phyloP scores from a whole-genome alignment of 2,329 filamentous ascomycete species.

The Colletotrichum melonis region DNA sequence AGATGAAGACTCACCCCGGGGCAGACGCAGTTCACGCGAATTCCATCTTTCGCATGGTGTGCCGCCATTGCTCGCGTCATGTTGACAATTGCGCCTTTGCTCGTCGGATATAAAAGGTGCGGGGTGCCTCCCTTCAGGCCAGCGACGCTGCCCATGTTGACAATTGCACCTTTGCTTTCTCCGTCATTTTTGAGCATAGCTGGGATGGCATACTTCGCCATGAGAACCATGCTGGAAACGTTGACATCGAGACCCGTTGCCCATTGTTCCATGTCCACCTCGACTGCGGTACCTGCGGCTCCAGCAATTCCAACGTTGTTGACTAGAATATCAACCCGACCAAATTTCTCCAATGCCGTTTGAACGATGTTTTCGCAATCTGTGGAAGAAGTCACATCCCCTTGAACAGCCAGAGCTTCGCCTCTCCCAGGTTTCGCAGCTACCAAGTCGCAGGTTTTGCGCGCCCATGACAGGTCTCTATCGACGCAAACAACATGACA shows the following conservation, averaged over 20 bases:
- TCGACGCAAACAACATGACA: slow-evolving; percentile 70
- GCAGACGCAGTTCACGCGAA: slow-evolving; percentile 50
- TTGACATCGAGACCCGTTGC: slow-evolving; percentile 60
- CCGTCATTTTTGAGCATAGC: slow-evolving; percentile 55
- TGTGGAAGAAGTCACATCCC: slow-evolving; percentile 64
- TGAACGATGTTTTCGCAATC: slow-evolving; percentile 61
- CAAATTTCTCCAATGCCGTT: slow-evolving; percentile 59
- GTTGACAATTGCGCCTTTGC: slow-evolving; percentile 55
- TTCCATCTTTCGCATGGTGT: slow-evolving; percentile 49
- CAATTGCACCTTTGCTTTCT: slow-evolving; percentile 60
- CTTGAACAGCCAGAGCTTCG: slow-evolving; percentile 54
- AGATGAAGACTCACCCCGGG: slow-evolving; percentile 54
- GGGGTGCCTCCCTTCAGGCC: slow-evolving; percentile 58
- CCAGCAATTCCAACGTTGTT: slow-evolving; percentile 75
- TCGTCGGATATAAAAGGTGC: slow-evolving; percentile 52
- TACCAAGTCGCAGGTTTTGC: slow-evolving; percentile 66
- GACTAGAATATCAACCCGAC: slow-evolving; percentile 70
- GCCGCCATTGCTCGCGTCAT: slow-evolving; percentile 59
- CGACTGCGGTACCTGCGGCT: slow-evolving; percentile 67
- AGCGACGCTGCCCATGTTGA: slow-evolving; percentile 73
- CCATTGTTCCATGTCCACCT: slow-evolving; percentile 71
- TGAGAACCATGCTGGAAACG: slow-evolving; percentile 37
- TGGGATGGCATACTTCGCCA: slow-evolving; percentile 35
- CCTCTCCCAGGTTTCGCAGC: slow-evolving; percentile 49
- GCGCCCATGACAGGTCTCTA: slow-evolving; percentile 58